Evolutionary conservation across 805 yeast species (phyloP).

Genomic region (Zygotorulaspora florentina): DNA sequence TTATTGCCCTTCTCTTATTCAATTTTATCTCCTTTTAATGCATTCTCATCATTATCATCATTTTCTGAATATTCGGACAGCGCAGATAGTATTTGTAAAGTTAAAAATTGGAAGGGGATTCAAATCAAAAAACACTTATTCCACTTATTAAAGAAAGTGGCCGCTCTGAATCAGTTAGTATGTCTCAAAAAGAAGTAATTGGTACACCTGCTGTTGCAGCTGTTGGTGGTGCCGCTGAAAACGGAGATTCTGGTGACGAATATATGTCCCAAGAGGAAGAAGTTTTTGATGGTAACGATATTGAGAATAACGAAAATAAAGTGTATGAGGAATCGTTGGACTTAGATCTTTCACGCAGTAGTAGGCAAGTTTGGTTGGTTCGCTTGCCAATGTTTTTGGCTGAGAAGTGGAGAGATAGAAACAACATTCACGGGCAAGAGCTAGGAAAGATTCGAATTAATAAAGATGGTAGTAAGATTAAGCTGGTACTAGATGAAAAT

Average conservation of each 20-base stretch:
- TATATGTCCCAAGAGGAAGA: slow-evolving; percentile 42
- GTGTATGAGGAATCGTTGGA: slow-evolving; percentile 66
- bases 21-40: neutral
- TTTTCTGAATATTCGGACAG: neutral
- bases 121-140: neutral
- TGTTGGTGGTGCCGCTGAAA: slow-evolving; percentile 1
- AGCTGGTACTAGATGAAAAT: slow-evolving; percentile 52
- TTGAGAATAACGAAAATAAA: slow-evolving; percentile 37
- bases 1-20: neutral
- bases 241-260: slow-evolving; percentile 35
- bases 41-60: neutral
- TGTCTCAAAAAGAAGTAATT: slow-evolving; percentile 5
- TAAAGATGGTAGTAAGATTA: slow-evolving; percentile 48
- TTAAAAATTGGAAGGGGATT: neutral
- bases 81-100: neutral
- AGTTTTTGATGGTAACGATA: slow-evolving; percentile 44
- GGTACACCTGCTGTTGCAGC: neutral
- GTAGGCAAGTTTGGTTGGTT: slow-evolving; percentile 86
- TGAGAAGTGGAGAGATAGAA: slow-evolving; percentile 69
- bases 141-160: no score
- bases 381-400: slow-evolving; percentile 84
- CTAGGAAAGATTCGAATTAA: slow-evolving; percentile 77
- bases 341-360: slow-evolving; percentile 58
- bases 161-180: neutral
- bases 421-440: slow-evolving; percentile 62